Conservation (phyloP, 225 moss, liverwort and hornwort genomes). For the Pleurozium schreberi region DNA sequence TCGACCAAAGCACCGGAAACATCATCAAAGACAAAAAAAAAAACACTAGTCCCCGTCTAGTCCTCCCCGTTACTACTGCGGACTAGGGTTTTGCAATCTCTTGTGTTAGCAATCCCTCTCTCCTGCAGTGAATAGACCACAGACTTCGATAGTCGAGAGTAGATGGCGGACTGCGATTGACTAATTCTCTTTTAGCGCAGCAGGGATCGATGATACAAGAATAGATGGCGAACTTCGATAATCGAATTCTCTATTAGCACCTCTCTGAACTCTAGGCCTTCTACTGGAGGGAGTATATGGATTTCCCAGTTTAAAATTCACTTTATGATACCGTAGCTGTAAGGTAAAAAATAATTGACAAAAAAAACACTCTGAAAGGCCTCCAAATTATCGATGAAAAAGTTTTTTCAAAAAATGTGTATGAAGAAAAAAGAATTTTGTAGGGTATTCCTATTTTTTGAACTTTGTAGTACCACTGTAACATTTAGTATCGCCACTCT, state of each 20-base stretch:
- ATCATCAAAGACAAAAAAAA: neutral
- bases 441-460: neutral
- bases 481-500: no score
- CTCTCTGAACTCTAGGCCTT: no score
- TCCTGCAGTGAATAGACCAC: no score
- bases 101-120: no score
- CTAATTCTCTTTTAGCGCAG: neutral
- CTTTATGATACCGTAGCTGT: neutral
- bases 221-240: no score
- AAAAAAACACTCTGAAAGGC: no score
- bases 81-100: neutral
- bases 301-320: neutral
- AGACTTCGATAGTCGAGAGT: no score
- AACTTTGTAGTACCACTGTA: no score
- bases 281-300: neutral
- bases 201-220: neutral
- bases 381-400: rapidly evolving
- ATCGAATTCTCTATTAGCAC: no score
- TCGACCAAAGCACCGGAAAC: neutral
- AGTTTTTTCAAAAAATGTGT: neutral
- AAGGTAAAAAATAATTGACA: neutral
- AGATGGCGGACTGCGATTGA: no score
- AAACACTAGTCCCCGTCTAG: neutral
- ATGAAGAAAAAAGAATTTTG: neutral
- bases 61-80: neutral